A percentile compares a stretch with the other conserved stretches of the same genome.
Evolutionary conservation across 331 rosid genomes (phyloP).

Genomic region (Acacia concinna): DNA sequence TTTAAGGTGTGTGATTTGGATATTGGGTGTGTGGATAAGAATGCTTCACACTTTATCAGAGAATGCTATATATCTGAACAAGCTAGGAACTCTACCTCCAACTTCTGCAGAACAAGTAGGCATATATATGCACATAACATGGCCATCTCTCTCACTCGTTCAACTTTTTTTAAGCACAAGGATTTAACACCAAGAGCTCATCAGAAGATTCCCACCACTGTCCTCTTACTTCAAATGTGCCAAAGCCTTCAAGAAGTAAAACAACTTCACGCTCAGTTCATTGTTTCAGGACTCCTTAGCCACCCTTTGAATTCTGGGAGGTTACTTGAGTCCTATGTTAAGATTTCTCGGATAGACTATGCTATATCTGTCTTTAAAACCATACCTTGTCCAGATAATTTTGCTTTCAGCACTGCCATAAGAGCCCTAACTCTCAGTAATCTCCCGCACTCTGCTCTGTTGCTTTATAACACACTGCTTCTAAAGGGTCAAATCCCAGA

Average conservation of each 20-base stretch:
- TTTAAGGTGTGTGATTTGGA: no score
- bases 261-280: conserved; percentile 46
- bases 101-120: neutral
- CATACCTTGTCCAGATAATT: conserved; percentile 43
- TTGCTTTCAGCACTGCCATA: conserved; percentile 46
- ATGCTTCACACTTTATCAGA: neutral
- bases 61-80: neutral
- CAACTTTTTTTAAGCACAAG: neutral
- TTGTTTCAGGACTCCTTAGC: conserved; percentile 45
- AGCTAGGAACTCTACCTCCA: neutral
- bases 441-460: conserved; percentile 29
- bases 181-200: neutral
- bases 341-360: conserved; percentile 19
- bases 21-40: conserved; percentile 22
- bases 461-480: conserved; percentile 34
- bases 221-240: conserved; percentile 47
- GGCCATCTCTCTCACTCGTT: conserved; percentile 10
- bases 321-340: conserved; percentile 45
- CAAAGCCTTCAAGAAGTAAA: conserved; percentile 35
- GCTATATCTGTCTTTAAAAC: conserved; percentile 38
- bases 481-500: conserved; percentile 38
- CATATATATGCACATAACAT: neutral
- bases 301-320: conserved; percentile 42
- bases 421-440: conserved; percentile 42
- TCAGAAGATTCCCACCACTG: conserved; percentile 31